Base-by-base conservation (phyloP, 2,329 filamentous ascomycete species). In the Lanzia echinophila region DNA sequence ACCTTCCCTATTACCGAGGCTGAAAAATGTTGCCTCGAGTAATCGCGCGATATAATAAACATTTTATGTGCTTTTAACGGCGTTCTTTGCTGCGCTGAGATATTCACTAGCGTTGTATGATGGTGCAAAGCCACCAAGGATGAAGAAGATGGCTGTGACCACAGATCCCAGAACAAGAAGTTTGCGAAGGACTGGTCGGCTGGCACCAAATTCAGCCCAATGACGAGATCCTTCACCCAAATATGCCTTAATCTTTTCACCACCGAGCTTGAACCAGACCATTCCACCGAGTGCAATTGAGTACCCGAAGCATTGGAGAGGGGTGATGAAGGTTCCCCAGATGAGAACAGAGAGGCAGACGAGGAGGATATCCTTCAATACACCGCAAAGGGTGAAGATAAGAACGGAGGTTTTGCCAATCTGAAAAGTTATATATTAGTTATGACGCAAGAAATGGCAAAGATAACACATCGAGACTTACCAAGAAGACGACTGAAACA, bases 381-480 rank as follows among this genome's bases (percentile, higher is more conserved):
- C 88, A 75, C 88, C 88, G 68, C 87, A 92, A 45, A 94, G 85
- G 32, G 89, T 94, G 66, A 94, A 84, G 63, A 92, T 86, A 52
- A 94, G 84, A 50, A 88, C 88, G 1, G 88, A 92, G 15, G 88
- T 92, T 77, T 88, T 91, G 75, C 88, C 88, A 68, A 94, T 92
- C 87, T 91, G 61, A 33, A 39, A 19, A n/a, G 42, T 8, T 28
- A 59, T 28, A 59, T 60, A 56, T 53, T 33, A 41, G 24, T 10
- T 19, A 24, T 31, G 38, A 3, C 17, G n/a, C n/a, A 3, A 8
- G 2, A 13, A 1, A 41, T 4, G n/a, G 10, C 6, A 19, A 28
- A 15, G 10, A 22, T 19, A n/a, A n/a, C n/a, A n/a, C n/a, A 10
- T 28, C 24, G 42, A 28, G 24, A 75, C 84, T 71, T 84, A 91